These are phyloP conservation scores for Trichoderma polysporum DNA, from an alignment of 2,329 filamentous ascomycete genomes.

Conservation along the genomic window DNA sequence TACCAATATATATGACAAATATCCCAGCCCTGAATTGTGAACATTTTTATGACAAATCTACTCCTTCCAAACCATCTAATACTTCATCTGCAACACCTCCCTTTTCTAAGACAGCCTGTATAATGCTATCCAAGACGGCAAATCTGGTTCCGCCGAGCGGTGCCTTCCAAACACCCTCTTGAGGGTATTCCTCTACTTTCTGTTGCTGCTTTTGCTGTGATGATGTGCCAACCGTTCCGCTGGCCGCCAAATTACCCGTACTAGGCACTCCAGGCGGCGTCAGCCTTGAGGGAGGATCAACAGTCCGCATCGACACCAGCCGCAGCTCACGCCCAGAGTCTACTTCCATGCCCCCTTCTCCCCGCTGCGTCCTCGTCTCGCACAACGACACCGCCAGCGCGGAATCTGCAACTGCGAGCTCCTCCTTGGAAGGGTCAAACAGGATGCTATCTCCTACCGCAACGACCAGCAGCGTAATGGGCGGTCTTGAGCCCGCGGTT, in stretches of 20 bases:
- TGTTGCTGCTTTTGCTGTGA: constrained; percentile 40
- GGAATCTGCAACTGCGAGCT: constrained; percentile 88
- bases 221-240: constrained; percentile 36
- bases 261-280: constrained; percentile 71
- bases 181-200: constrained; percentile 51
- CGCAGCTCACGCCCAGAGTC: constrained; percentile 51
- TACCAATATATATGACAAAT: constrained; percentile 8
- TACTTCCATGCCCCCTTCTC: constrained; percentile 39
- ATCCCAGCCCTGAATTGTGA: neutral
- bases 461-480: constrained; percentile 87
- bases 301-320: constrained; percentile 67
- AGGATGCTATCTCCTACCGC: constrained; percentile 84
- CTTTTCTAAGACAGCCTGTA: constrained; percentile 71
- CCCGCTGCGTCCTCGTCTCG: constrained; percentile 37
- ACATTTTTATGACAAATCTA: constrained; percentile 59
- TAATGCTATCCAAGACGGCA: constrained; percentile 68
- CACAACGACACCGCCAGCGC: constrained; percentile 82
- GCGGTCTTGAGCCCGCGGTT: constrained; percentile 57
- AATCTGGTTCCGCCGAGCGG: constrained; percentile 81
- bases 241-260: constrained; percentile 57
- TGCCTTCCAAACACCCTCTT: constrained; percentile 81
- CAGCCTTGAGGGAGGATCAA: constrained; percentile 71
- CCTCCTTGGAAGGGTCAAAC: constrained; percentile 88
- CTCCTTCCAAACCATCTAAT: constrained; percentile 73
- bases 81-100: constrained; percentile 86